Conservation (phyloP, 2,329 filamentous ascomycete species). For the Hymenoscyphus occultus region DNA sequence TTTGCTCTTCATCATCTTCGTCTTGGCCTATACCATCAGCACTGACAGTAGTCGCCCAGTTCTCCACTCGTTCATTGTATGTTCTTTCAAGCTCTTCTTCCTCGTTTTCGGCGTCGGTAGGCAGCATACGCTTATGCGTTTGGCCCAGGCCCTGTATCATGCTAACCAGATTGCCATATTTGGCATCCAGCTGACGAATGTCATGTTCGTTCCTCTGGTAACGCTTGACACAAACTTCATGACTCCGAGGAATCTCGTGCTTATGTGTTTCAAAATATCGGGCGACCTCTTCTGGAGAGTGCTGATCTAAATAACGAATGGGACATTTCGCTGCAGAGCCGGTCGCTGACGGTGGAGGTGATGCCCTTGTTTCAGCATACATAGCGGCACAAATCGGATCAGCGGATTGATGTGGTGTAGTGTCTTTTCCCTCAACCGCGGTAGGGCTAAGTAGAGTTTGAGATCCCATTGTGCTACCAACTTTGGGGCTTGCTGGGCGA, state of each 20-base stretch:
- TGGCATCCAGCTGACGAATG: constrained; percentile 84
- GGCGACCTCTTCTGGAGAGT: constrained; percentile 89
- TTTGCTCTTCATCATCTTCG: constrained; percentile 40
- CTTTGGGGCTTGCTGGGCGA: constrained; percentile 21
- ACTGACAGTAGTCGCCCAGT: constrained; percentile 79
- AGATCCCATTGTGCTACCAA: constrained; percentile 27
- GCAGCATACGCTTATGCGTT: constrained; percentile 85
- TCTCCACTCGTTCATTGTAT: constrained; percentile 72
- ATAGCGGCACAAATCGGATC: constrained; percentile 65
- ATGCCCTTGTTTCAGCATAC: constrained; percentile 53
- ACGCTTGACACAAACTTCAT: constrained; percentile 85
- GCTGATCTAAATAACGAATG: constrained; percentile 88
- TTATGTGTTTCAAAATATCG: constrained; percentile 94
- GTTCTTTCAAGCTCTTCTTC: constrained; percentile 45
- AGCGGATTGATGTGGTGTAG: constrained; percentile 47
- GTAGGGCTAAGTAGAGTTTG: constrained; percentile 25
- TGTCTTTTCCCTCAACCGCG: constrained; percentile 38
- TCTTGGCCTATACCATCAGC: constrained; percentile 46
- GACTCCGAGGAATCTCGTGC: constrained; percentile 88
- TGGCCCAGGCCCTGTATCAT: constrained; percentile 91
- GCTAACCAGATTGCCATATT: constrained; percentile 80
- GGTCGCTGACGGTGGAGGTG: constrained; percentile 45
- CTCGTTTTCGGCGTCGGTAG: constrained; percentile 44
- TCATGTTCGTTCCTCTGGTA: constrained; percentile 86
- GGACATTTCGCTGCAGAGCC: constrained; percentile 70